Conservation (phyloP, 2,329 filamentous ascomycete species). For the Fonsecaea erecta region DNA sequence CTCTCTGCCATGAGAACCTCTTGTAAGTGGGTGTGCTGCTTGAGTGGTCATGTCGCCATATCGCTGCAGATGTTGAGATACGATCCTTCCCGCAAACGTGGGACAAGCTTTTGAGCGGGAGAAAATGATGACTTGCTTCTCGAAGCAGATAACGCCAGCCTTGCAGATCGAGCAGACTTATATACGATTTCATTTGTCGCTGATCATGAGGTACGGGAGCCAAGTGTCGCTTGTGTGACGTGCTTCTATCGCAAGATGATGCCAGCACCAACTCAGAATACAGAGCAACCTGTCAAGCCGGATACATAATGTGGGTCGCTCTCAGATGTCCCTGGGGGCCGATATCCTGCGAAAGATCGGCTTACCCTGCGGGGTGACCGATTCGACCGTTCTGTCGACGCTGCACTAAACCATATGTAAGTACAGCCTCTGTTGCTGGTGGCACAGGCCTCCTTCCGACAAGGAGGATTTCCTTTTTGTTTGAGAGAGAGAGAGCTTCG, state of each 20-base stretch:
- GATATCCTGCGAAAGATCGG: not conserved
- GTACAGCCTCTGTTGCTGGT: not conserved
- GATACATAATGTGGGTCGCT: not conserved
- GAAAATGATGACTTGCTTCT: not conserved
- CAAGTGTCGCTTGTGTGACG: constrained; percentile 8
- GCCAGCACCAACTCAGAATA: not conserved
- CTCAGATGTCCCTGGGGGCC: not conserved
- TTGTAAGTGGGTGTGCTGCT: not conserved
- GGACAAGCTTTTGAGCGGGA: not conserved
- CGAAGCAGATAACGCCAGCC: not conserved
- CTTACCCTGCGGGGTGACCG: not conserved
- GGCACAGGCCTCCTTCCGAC: not conserved
- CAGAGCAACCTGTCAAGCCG: not conserved
- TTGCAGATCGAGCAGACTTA: not conserved
- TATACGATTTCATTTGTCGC: not conserved
- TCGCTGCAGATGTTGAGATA: not conserved
- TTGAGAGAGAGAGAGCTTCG: not conserved
- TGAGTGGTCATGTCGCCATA: not conserved
- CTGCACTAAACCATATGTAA: not conserved
- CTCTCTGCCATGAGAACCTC: not conserved
- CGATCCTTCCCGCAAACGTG: not conserved
- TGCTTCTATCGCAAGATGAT: constrained; percentile 5
- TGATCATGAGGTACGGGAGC: not conserved
- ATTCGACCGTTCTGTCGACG: not conserved
- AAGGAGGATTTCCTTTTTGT: not conserved